These are phyloP conservation scores for Odonthalia washingtoniensis DNA, from an alignment of 31 red algal species.

Conservation along the genomic window DNA sequence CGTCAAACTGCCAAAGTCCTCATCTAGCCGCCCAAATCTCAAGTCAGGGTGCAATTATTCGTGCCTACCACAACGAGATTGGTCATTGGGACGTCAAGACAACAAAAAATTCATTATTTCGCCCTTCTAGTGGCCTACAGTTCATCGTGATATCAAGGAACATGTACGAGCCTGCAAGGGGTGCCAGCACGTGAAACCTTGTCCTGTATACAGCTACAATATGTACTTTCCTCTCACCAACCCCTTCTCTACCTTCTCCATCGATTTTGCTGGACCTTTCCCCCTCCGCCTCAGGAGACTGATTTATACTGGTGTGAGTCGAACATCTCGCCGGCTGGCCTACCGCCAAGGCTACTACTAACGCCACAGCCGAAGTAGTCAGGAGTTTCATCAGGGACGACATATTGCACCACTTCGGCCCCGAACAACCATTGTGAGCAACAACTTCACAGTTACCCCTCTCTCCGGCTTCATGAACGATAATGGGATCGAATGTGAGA, in stretches of 20 bases:
- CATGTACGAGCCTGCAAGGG: neutral
- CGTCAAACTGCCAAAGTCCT: neutral
- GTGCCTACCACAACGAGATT: constrained; percentile 1
- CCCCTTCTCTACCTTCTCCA: constrained; percentile 8
- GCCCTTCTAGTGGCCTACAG: neutral
- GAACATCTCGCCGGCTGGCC: constrained; percentile 26
- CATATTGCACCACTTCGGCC: neutral
- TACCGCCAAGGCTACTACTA: neutral
- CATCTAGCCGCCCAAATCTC: neutral
- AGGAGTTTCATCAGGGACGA: neutral
- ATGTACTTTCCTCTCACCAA: neutral
- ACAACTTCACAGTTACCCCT: constrained; percentile 6
- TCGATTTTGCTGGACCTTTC: constrained; percentile 20
- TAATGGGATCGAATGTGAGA: neutral
- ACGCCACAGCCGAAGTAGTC: neutral
- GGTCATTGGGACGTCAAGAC: too few species aligned
- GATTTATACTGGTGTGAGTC: too few species aligned
- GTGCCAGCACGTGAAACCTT: neutral
- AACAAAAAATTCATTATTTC: constrained; percentile 2
- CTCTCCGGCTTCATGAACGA: neutral
- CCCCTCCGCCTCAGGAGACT: neutral
- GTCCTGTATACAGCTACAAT: neutral
- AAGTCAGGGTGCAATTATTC: neutral
- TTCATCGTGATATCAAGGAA: neutral
- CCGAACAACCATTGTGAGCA: neutral